These are phyloP conservation scores for Bjerkandera adusta DNA, from an alignment of 1,284 basidiomycete species.

Conservation along the genomic window DNA sequence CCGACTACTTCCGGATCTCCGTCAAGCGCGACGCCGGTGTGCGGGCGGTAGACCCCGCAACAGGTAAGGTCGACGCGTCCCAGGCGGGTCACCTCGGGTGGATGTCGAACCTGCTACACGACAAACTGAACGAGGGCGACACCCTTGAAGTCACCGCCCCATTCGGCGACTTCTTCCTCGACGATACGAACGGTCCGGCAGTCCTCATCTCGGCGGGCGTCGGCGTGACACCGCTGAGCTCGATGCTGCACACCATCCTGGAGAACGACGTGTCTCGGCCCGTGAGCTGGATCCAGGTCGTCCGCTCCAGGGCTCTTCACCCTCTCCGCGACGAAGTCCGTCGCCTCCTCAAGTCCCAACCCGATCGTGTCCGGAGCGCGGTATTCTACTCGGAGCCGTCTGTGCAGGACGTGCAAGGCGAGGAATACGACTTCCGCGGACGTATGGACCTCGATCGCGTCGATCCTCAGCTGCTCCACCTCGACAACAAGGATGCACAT, in stretches of 20 bases:
- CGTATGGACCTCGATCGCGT: slow-evolving; percentile 20
- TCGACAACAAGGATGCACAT: slow-evolving; percentile 19
- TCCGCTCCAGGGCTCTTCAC: slow-evolving; percentile 19
- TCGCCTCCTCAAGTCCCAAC: slow-evolving; percentile 12
- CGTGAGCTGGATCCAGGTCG: slow-evolving; percentile 25
- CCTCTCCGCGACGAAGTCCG: slow-evolving; percentile 21
- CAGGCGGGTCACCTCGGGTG: slow-evolving; percentile 21
- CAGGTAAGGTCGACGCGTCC: slow-evolving; percentile 11
- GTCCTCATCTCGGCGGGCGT: slow-evolving; percentile 28
- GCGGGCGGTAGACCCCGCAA: slow-evolving; percentile 7
- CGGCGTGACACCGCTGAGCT: slow-evolving; percentile 24
- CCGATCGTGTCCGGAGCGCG: slow-evolving; percentile 14
- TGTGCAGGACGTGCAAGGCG: slow-evolving; percentile 15
- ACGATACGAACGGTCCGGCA: slow-evolving; percentile 20
- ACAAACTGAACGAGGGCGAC: slow-evolving; percentile 22
- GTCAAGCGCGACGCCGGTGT: slow-evolving; percentile 24
- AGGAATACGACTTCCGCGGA: slow-evolving; percentile 20
- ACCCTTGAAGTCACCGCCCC: slow-evolving; percentile 22
- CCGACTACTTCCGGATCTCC: slow-evolving; percentile 25
- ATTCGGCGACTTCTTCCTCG: slow-evolving; percentile 29
- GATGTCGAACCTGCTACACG: slow-evolving; percentile 27
- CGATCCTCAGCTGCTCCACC: slow-evolving; percentile 11
- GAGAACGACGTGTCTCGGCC: slow-evolving; percentile 11
- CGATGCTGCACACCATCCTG: slow-evolving; percentile 27
- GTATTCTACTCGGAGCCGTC: slow-evolving; percentile 22